Evolutionary conservation across 2,329 filamentous ascomycete species (phyloP).

Genomic region (Dothistroma septosporum): DNA sequence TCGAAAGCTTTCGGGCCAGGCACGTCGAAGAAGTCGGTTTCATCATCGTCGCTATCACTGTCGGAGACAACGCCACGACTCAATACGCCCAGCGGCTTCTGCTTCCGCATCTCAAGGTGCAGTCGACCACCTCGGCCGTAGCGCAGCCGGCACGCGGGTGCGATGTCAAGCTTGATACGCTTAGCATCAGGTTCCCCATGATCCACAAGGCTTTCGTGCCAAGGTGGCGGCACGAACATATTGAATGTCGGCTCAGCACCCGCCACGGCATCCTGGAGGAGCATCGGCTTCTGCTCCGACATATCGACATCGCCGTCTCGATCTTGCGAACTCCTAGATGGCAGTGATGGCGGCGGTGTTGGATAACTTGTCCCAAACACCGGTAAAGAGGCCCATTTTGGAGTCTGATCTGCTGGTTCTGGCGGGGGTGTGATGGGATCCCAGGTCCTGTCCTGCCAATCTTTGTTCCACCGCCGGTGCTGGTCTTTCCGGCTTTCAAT

Average conservation of each 20-base stretch:
- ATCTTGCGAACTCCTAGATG: slow-evolving; percentile 39
- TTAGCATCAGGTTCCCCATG: slow-evolving; percentile 18
- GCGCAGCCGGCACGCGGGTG: slow-evolving; percentile 73
- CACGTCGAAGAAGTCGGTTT: slow-evolving; percentile 42
- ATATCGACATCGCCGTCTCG: slow-evolving; percentile 37
- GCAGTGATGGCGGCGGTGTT: slow-evolving; percentile 46
- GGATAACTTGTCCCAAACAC: slow-evolving; percentile 35
- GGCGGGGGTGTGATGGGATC: slow-evolving; percentile 76
- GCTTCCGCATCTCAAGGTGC: slow-evolving; percentile 66
- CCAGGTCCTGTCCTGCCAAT: slow-evolving; percentile 82
- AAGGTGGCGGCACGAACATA: slow-evolving; percentile 20
- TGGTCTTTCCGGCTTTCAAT: slow-evolving; percentile 84
- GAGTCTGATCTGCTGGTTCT: slow-evolving; percentile 44
- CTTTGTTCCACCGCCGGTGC: slow-evolving; percentile 86
- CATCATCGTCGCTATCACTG: slow-evolving; percentile 72
- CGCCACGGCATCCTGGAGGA: slow-evolving; percentile 8
- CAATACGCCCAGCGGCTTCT: slow-evolving; percentile 23
- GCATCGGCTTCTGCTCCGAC: slow-evolving; percentile 28
- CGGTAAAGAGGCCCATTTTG: slow-evolving; percentile 29
- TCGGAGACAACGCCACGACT: slow-evolving; percentile 57
- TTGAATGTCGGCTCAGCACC: slow-evolving; percentile 25
- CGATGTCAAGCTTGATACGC: slow-evolving; percentile 43
- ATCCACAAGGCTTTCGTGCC: slow-evolving; percentile 9
- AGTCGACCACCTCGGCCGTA: slow-evolving; percentile 79
- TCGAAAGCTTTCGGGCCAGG: slow-evolving; percentile 59